These are phyloP conservation scores for Lachnellula cervina DNA, from an alignment of 2,329 filamentous ascomycete species.

Conservation along the genomic window DNA sequence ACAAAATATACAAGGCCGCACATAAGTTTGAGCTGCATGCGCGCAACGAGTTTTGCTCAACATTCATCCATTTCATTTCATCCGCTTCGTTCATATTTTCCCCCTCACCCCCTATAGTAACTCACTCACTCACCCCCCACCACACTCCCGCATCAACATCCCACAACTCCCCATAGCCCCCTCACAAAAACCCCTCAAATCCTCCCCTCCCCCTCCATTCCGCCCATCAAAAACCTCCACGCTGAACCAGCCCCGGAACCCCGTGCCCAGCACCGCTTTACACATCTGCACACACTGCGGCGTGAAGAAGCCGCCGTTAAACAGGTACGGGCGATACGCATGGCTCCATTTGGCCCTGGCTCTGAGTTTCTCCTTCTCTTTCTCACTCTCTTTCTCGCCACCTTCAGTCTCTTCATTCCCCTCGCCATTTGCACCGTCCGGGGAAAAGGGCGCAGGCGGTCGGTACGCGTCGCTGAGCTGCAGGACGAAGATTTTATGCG, in stretches of 20 bases:
- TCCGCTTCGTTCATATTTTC: no score
- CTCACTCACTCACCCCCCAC: constrained; percentile 6
- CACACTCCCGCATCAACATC: constrained; percentile 39
- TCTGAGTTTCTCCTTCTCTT: no score
- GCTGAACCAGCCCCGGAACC: constrained; percentile 59
- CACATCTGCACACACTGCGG: constrained; percentile 50
- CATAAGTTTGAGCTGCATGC: no score
- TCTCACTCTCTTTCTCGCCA: constrained; percentile 38
- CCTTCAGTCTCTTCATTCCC: constrained; percentile 33
- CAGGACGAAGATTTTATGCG: constrained; percentile 67
- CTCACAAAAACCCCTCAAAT: constrained; percentile 43
- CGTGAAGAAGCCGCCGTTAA: constrained; percentile 66
- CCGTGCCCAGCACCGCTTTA: constrained; percentile 61
- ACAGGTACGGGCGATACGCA: constrained; percentile 64
- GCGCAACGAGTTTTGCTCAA: no score
- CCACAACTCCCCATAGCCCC: constrained; percentile 40
- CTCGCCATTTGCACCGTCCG: constrained; percentile 25
- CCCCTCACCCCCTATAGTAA: no score
- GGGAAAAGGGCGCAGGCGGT: constrained; percentile 49
- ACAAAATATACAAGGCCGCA: no score
- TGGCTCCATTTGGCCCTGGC: constrained; percentile 67
- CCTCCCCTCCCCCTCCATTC: constrained; percentile 32
- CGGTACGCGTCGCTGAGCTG: constrained; percentile 74
- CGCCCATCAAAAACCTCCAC: constrained; percentile 63
- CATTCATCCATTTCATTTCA: no score